These are phyloP conservation scores for Peterozyma xylosa DNA, from an alignment of 805 yeast genomes.

Conservation along the genomic window DNA sequence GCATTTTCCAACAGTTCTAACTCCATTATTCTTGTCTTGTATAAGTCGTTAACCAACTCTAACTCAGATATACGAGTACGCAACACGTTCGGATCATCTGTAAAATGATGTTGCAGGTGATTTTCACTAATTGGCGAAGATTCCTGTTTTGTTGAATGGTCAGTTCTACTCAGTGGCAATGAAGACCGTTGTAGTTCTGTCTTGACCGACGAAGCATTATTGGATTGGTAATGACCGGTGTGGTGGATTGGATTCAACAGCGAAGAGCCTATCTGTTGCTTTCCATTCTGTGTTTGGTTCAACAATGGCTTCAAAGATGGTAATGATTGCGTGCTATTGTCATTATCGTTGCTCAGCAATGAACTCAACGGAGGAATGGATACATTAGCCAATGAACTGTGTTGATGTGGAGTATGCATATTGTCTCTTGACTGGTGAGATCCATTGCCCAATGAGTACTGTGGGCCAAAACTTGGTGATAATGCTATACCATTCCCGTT, in stretches of 20 bases:
- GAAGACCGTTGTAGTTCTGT: background rate
- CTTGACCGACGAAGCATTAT: conserved; percentile 4
- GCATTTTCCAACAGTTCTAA: conserved; percentile 65
- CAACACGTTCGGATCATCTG: conserved; percentile 24
- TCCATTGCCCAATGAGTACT: conserved; percentile 15
- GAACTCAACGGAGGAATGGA: conserved; percentile 13
- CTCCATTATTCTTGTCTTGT: conserved; percentile 75
- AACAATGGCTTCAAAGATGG: conserved; percentile 11
- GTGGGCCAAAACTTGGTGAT: conserved; percentile 26
- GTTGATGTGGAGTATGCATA: conserved; percentile 6
- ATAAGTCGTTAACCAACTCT: conserved; percentile 84
- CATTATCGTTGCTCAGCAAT: conserved; percentile 11
- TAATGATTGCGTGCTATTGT: conserved; percentile 6
- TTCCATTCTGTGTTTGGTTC: conserved; percentile 9
- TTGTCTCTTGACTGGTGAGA: background rate
- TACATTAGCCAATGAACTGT: conserved; percentile 18
- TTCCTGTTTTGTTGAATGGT: background rate
- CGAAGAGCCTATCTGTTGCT: conserved; percentile 3
- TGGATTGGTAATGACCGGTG: background rate
- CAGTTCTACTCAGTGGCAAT: too few species aligned
- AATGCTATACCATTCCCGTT: conserved; percentile 12
- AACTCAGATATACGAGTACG: conserved; percentile 79
- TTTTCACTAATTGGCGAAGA: conserved; percentile 1
- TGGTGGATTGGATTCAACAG: background rate
- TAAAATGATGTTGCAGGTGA: conserved; percentile 5